Conservation (phyloP, 1,139 yeast species). For the Eremothecium coryli region DNA sequence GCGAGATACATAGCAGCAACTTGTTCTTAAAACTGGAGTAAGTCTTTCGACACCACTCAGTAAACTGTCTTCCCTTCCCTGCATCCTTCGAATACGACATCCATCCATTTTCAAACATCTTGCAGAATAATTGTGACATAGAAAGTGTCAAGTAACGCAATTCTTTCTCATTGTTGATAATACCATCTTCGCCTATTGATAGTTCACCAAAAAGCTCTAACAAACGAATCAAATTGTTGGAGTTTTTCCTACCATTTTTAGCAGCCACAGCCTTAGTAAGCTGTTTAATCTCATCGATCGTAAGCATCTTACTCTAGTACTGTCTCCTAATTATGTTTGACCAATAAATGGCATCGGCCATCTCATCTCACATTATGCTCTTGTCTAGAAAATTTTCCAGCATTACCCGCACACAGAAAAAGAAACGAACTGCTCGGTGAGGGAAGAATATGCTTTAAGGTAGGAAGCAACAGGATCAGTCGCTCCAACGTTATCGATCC, state of each 20-base stretch:
- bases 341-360: neutral
- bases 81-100: conserved; percentile 35
- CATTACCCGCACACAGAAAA: too few relatives aligned
- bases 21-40: conserved; percentile 48
- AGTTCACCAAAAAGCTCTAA: conserved; percentile 16
- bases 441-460: too few relatives aligned
- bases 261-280: conserved; percentile 22
- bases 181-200: conserved; percentile 8
- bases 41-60: conserved; percentile 55
- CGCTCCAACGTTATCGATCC: too few relatives aligned
- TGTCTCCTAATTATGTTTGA: neutral
- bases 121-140: conserved; percentile 49
- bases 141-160: conserved; percentile 44
- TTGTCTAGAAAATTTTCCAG: conserved; percentile 4
- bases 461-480: too few relatives aligned
- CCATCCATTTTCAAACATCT: conserved; percentile 42
- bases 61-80: conserved; percentile 40
- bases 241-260: conserved; percentile 22
- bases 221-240: conserved; percentile 21
- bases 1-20: conserved; percentile 37
- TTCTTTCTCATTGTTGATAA: conserved; percentile 14
- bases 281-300: conserved; percentile 22
- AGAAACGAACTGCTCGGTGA: too few relatives aligned
- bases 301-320: conserved; percentile 11
- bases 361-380: conserved; percentile 2